Base-by-base conservation (phyloP, 257 asterid genomes). In the Jacaranda copaia region DNA sequence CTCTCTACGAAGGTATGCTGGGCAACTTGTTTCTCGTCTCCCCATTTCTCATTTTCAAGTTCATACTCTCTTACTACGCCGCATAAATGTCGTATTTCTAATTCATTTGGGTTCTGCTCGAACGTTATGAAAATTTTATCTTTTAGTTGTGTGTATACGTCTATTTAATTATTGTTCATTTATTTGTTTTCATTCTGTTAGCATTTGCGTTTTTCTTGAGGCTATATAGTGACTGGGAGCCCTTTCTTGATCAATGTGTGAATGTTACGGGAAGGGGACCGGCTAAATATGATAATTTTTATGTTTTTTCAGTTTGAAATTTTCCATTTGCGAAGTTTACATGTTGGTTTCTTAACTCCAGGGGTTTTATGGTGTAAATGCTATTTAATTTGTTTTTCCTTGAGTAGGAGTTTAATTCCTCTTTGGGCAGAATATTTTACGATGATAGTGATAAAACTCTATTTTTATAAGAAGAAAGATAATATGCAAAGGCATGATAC, bases 1-100 rank as follows among this genome's bases (percentile, higher is more conserved):
- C 74, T 53, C 79, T 69, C 70, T 35, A 8, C 73, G 66, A 71
- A 72, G 84, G 83, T 75, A 62, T 46, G 81, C 32, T 39, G 40
- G 59, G 59, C 68, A 59, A 32, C 72, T 62, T 76, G 48, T n/a
- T 36, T 5, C 45, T 70, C 75, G 38, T 39, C 49, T 49, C 38
- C 19, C 14, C 10, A 45, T 48, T 49, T 39, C 70, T 6, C 45
- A 8, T 39, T 80, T 62, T 55, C 73, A 18, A 19, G 39, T 39
- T 67, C 46, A 12, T 42, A 43, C 38, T 36, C 72, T 61, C 74
- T 55, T 72, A 55, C 42, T 53, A 55, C 39, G 18, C 42, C 70
- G 59, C 75, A 45, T 61, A 25, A 63, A 60, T 43, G 70, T 15
- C 58, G 60, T 18, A 68, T 52, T 51, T 79, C 10, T n/a, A 25